Evolutionary conservation across 139 green algal genomes (phyloP).

Genomic region (Haematococcus sp.): DNA sequence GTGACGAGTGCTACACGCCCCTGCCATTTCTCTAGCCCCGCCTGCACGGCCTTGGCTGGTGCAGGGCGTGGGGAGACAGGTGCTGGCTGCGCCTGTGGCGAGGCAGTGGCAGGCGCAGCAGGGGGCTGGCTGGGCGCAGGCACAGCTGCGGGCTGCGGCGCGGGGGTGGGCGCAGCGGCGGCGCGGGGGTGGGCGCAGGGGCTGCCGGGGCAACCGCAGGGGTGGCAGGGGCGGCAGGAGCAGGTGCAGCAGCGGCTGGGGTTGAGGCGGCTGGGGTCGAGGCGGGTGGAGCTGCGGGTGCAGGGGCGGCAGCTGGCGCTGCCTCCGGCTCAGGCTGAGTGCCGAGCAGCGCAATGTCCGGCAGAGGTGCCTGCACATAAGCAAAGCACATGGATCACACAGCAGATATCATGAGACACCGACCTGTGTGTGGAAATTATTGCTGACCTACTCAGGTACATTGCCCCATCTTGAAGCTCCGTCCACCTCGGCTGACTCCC

Average conservation of each 20-base stretch:
- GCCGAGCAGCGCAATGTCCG: slow-evolving; percentile 16
- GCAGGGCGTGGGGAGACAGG: not conserved
- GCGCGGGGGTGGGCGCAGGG: not conserved
- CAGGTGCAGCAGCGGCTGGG: not conserved
- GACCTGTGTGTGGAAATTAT: too few species aligned
- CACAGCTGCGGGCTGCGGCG: not conserved
- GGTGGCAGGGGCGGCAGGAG: not conserved
- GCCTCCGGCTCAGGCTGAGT: not conserved
- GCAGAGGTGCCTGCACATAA: slow-evolving; percentile 27
- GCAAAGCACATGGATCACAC: too few species aligned
- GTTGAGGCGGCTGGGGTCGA: not conserved
- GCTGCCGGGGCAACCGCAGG: not conserved
- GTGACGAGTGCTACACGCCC: slow-evolving; percentile 76
- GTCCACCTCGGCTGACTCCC: too few species aligned
- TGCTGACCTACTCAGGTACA: too few species aligned
- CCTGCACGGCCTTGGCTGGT: not conserved
- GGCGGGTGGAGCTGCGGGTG: slow-evolving; percentile 1
- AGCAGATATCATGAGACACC: too few species aligned
- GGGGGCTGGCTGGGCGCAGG: not conserved
- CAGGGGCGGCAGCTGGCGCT: slow-evolving; percentile 1
- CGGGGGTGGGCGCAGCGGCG: not conserved
- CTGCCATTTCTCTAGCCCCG: slow-evolving; percentile 50
- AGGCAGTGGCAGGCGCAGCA: not conserved
- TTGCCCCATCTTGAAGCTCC: too few species aligned
- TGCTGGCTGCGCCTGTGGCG: not conserved